phyloP scores from a whole-genome alignment of 257 asterid genomes.

The Cynanchum wilfordii region DNA sequence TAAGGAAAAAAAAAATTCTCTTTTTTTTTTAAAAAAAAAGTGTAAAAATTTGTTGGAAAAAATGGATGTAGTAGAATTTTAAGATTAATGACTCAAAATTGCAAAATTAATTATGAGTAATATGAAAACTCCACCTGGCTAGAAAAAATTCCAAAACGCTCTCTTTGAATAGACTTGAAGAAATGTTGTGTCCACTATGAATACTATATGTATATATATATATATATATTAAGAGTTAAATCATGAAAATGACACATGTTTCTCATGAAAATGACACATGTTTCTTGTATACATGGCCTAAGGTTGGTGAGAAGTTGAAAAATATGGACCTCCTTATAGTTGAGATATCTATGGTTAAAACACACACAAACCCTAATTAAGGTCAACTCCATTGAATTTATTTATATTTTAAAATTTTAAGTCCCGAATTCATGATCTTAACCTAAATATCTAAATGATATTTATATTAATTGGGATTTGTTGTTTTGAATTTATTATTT shows the following conservation, averaged over 20 bases:
- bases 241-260: constrained; percentile 6
- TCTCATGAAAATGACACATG: constrained; percentile 4
- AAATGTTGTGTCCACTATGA: neutral
- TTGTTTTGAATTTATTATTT: too few relatives aligned
- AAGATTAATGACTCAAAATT: neutral
- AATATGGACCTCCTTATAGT: neutral
- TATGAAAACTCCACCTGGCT: neutral
- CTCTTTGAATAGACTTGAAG: neutral
- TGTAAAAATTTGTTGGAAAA: too few relatives aligned
- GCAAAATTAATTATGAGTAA: too few relatives aligned
- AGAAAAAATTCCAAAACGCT: neutral
- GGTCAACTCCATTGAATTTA: neutral
- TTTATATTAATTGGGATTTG: too few relatives aligned
- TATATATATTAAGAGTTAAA: too few relatives aligned
- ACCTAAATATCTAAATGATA: too few relatives aligned
- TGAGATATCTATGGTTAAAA: neutral
- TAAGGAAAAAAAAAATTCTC: too few relatives aligned
- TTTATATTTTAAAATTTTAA: too few relatives aligned
- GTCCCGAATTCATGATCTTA: too few relatives aligned
- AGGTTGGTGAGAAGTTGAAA: constrained; percentile 16
- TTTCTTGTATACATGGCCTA: neutral
- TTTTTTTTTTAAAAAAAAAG: too few relatives aligned
- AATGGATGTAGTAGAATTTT: neutral
- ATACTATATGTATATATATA: neutral
- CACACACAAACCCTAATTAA: neutral